These are phyloP conservation scores for Knufia fluminis DNA, from an alignment of 2,329 filamentous ascomycete genomes.

Conservation along the genomic window DNA sequence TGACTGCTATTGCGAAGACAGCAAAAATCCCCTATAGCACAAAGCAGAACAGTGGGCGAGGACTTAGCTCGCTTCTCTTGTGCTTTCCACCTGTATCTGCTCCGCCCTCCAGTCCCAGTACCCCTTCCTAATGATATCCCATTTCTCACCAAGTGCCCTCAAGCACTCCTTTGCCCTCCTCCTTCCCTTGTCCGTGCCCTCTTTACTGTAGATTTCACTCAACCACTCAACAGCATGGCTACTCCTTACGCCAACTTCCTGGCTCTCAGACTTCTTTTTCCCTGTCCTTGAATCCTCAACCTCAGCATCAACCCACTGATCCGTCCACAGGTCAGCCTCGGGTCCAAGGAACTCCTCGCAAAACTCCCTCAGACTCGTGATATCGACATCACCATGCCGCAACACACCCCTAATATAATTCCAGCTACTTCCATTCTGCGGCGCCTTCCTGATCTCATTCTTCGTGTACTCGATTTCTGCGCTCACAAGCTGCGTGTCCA, in stretches of 20 bases:
- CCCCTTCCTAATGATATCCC: slow-evolving; percentile 80
- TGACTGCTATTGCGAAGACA: no score
- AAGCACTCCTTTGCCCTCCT: slow-evolving; percentile 60
- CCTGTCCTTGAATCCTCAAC: slow-evolving; percentile 22
- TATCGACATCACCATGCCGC: slow-evolving; percentile 49
- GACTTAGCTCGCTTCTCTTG: background rate
- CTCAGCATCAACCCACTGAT: slow-evolving; percentile 20
- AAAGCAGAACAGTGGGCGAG: no score
- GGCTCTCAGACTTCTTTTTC: slow-evolving; percentile 9
- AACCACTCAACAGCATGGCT: slow-evolving; percentile 49
- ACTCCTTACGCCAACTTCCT: slow-evolving; percentile 42
- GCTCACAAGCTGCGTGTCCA: slow-evolving; percentile 57
- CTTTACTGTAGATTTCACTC: slow-evolving; percentile 36
- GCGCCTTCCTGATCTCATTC: slow-evolving; percentile 64
- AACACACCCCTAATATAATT: slow-evolving; percentile 77
- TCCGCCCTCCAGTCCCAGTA: slow-evolving; percentile 65
- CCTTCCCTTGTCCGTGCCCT: slow-evolving; percentile 35
- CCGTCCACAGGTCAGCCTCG: slow-evolving; percentile 37
- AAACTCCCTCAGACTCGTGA: slow-evolving; percentile 45
- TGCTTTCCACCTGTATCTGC: background rate
- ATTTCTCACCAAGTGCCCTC: slow-evolving; percentile 67
- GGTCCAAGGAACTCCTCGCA: slow-evolving; percentile 42
- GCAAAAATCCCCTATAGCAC: no score
- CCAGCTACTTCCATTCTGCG: slow-evolving; percentile 92
- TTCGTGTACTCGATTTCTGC: slow-evolving; percentile 68